Base-by-base conservation (phyloP, 1,284 basidiomycete species). In the Trametes pubescens region DNA sequence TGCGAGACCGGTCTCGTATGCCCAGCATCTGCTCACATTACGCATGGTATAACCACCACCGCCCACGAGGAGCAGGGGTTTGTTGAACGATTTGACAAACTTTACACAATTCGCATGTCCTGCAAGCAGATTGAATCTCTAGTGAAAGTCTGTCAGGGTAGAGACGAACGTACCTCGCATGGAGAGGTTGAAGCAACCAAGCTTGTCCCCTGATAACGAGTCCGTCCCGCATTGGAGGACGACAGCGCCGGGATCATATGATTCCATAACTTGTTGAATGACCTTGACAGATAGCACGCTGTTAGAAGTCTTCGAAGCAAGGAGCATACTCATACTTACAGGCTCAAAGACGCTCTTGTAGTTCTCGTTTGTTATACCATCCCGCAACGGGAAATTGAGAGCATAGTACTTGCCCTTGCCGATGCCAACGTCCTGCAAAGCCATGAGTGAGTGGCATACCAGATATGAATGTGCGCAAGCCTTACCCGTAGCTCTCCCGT, bases 1-100 rank as follows among this genome's bases (percentile, higher is more conserved):
- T 6, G 97, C 98, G 38, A 99, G 79, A 18, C 98, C 98, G 0
- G 98, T 99, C 79, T 99, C 98, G 75, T 90, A 99, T 18, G 98
- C 97, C 98, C 98, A 99, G 10, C 94, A 94, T 53, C 98, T 87
- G 68, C 93, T 95, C 65, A 99, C 98, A 66, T 98, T 98, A 54
- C 97, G 91, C 88, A 99, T 98, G 1, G 98, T 99, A 78, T 99
- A 99, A 0, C 98, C 98, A 9, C 98, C 98, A 21, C 98, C 98
- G 22, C 98, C 98, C 10, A 99, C 87, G 49, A 99, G 83, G 16
- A 99, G 81, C 26, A 99, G 78, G 0, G 98, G 98, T 59, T 95
- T 90, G 72, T 95, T 93, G 81, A 99, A 99, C 1, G 92, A 94
- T 76, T 99, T 99, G 67, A 99, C 95, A 75, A 96, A 99, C 72